Evolutionary conservation across 2,329 filamentous ascomycete genomes (phyloP).

Genomic region (Fusarium camptoceras): DNA sequence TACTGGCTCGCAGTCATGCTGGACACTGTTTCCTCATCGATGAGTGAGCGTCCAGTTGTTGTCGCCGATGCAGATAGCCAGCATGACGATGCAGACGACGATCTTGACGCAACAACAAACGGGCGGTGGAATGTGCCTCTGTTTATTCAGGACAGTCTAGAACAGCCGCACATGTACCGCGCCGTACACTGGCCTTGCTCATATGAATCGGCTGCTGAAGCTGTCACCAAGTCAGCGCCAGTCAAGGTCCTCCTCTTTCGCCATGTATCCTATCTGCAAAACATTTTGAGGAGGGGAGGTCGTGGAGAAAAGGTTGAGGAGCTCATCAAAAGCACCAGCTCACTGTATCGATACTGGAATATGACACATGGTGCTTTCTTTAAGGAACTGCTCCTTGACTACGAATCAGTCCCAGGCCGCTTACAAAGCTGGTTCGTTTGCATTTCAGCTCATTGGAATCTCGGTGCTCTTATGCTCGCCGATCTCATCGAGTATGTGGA

Average conservation of each 20-base stretch:
- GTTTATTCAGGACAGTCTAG: slow-evolving; percentile 45
- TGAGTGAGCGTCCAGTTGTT: slow-evolving; percentile 55
- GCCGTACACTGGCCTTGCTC: slow-evolving; percentile 63
- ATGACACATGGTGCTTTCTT: slow-evolving; percentile 63
- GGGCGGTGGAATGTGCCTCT: slow-evolving; percentile 42
- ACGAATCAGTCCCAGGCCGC: slow-evolving; percentile 60
- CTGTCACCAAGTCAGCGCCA: slow-evolving; percentile 64
- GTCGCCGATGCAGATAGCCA: slow-evolving; percentile 56
- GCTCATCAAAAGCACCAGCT: slow-evolving; percentile 59
- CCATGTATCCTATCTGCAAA: slow-evolving; percentile 63
- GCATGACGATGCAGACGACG: slow-evolving; percentile 44
- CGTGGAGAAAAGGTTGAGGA: slow-evolving; percentile 57
- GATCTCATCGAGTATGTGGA: slow-evolving; percentile 65
- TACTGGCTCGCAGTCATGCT: slow-evolving; percentile 72
- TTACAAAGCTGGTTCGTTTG: slow-evolving; percentile 71
- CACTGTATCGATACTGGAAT: slow-evolving; percentile 67
- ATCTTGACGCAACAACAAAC: slow-evolving; percentile 10
- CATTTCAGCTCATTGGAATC: slow-evolving; percentile 68
- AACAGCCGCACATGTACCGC: slow-evolving; percentile 32
- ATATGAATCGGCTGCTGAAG: slow-evolving; percentile 60
- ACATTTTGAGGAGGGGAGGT: slow-evolving; percentile 56
- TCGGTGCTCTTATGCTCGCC: slow-evolving; percentile 65
- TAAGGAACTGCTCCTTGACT: slow-evolving; percentile 60
- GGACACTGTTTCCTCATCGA: slow-evolving; percentile 66
- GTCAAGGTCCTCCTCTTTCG: slow-evolving; percentile 70